Base-by-base conservation (phyloP, 805 yeast genomes). In the Nakazawaea holstii region DNA sequence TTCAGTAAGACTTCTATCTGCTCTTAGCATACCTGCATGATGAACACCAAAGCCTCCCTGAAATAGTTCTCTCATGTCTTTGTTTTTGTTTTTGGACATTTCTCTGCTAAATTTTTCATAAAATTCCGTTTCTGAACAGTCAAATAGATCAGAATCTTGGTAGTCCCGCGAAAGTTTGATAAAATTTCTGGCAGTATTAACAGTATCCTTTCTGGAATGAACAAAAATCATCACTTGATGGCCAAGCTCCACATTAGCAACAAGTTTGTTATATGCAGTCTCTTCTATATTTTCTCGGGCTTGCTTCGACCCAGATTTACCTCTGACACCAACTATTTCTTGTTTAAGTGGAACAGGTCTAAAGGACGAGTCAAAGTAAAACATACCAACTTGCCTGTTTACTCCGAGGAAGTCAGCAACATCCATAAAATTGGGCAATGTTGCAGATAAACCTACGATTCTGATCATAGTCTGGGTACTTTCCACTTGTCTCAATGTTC, bases 141-240 rank as follows among this genome's bases (percentile, higher is more conserved):
- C 88, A 57, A 87, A 86, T 3, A 77, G 55, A 8, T 65, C 75
- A 4, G 66, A 51, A 41, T 87, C 91, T 38, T 75, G 76, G 52
- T 76, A 68, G 17, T 76, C 77, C 53, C 76, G 77, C 0, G 96
- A 90, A 77, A 82, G 70, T 9, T 74, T 68, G 26, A 85, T 84
- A 54, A 84, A 86, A 0, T 79, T 78, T 54, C 84, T 73, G 0
- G 97, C 90, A 2, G 96, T 84, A 51, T 82, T 88, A 4, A 80
- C 80, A 0, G 99, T 95, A 49, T 94, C 99, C 58, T 89, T 88
- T 65, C 99, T 76, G 0, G 97, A 88, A 59, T 94, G 96, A 4
- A 94, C 99, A 67, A 94, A 94, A 0, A 94, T 85, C 98, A 94
- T 95, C 1, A 91, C 95, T 57, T 95, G 98, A 40, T 80, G 80